Conservation (phyloP, 2,329 filamentous ascomycete genomes). For the Trichophyton rubrum region DNA sequence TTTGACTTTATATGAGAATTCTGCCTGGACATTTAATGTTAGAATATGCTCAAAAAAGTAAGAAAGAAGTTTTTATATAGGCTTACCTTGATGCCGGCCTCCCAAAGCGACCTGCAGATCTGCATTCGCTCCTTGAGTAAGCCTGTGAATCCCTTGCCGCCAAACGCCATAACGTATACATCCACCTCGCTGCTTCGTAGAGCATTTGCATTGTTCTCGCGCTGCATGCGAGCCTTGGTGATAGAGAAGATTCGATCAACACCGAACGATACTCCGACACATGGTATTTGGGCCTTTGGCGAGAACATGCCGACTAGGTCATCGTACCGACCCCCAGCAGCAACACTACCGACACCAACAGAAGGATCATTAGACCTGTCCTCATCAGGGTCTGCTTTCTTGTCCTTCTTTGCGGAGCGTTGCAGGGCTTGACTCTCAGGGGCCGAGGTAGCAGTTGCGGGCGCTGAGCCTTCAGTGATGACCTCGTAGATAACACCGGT, state of each 20-base stretch:
- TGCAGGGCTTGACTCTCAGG: conserved; percentile 28
- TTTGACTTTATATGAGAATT: conserved; percentile 82
- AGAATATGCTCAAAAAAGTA: conserved; percentile 12
- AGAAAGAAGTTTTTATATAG: not conserved
- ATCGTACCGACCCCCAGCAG: conserved; percentile 83
- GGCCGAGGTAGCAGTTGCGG: conserved; percentile 31
- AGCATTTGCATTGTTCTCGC: conserved; percentile 42
- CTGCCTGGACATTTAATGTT: conserved; percentile 41
- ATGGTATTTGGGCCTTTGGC: conserved; percentile 74
- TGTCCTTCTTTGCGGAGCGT: conserved; percentile 41
- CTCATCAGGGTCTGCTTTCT: conserved; percentile 42
- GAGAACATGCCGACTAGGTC: conserved; percentile 90
- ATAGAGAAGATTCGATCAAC: conserved; percentile 94
- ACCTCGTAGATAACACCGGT: conserved; percentile 87
- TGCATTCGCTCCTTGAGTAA: conserved; percentile 73
- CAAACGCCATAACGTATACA: conserved; percentile 90
- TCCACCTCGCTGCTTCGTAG: conserved; percentile 65
- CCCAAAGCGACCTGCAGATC: conserved; percentile 65
- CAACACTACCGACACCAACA: conserved; percentile 74
- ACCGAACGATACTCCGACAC: conserved; percentile 82
- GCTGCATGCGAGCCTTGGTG: conserved; percentile 62
- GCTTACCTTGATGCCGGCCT: conserved; percentile 68
- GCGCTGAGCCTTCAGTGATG: conserved; percentile 66
- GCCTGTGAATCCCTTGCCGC: conserved; percentile 70
- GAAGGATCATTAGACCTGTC: conserved; percentile 69